Evolutionary conservation across 768 basidiomycete species (phyloP).

Genomic region (Kwoniella mangroviensis): DNA sequence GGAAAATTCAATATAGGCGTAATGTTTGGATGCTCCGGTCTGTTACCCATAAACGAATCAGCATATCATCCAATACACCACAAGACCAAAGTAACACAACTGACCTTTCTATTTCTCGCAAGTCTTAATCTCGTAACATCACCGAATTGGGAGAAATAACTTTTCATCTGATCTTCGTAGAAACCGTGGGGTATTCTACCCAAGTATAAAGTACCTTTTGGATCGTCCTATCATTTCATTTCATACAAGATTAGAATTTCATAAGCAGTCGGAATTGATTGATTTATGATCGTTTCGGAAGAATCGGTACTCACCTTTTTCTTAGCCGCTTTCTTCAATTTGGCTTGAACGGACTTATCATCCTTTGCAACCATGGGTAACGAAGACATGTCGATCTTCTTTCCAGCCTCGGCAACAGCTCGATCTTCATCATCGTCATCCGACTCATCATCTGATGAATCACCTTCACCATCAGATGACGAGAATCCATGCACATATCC

Average conservation of each 20-base stretch:
- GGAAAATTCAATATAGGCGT: slow-evolving; percentile 93
- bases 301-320: slow-evolving; percentile 65
- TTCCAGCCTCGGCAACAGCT: slow-evolving; percentile 56
- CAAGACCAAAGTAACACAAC: slow-evolving; percentile 7
- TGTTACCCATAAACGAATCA: slow-evolving; percentile 51
- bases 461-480: slow-evolving; percentile 63
- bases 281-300: no score
- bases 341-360: slow-evolving; percentile 73
- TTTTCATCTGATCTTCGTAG: slow-evolving; percentile 90
- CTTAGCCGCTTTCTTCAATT: slow-evolving; percentile 64
- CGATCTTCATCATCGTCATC: slow-evolving; percentile 65
- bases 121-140: slow-evolving; percentile 82
- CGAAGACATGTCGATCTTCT: slow-evolving; percentile 67
- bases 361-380: slow-evolving; percentile 89
- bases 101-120: slow-evolving; percentile 88
- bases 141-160: slow-evolving; percentile 95
- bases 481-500: slow-evolving; percentile 61
- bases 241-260: no score
- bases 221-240: slow-evolving; percentile 61
- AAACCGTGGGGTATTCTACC: slow-evolving; percentile 95
- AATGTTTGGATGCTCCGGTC: slow-evolving; percentile 96
- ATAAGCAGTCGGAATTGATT: no score
- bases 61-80: not conserved
- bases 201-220: slow-evolving; percentile 84
- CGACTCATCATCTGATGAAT: slow-evolving; percentile 65